Conservation (phyloP, 495 filamentous ascomycete species). For the Penicillium mononematosum region DNA sequence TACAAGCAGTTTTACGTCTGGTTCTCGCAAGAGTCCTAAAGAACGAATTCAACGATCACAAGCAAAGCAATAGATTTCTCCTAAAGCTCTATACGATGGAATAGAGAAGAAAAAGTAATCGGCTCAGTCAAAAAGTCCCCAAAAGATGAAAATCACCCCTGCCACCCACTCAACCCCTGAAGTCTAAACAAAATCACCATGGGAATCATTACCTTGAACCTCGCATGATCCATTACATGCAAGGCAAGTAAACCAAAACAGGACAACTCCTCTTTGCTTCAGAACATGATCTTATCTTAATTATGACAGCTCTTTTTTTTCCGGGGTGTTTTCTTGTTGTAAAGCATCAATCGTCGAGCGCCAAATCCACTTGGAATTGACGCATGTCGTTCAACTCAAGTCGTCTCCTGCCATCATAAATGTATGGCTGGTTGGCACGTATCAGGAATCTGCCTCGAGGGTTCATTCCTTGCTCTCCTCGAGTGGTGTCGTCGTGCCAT, state of each 20-base stretch:
- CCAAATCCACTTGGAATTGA: background rate
- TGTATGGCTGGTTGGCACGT: background rate
- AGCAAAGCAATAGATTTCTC: conserved; percentile 15
- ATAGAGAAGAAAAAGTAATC: background rate
- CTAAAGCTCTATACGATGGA: conserved; percentile 20
- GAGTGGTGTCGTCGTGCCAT: conserved; percentile 44
- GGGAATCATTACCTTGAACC: conserved; percentile 15
- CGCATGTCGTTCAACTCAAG: background rate
- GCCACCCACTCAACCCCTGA: background rate
- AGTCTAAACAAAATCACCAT: conserved; percentile 18
- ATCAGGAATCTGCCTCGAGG: background rate
- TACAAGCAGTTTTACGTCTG: background rate
- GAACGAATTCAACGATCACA: background rate
- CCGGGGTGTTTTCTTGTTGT: background rate
- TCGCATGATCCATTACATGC: conserved; percentile 1
- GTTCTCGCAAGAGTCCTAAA: background rate
- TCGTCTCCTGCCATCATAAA: background rate
- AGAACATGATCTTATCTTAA: conserved; percentile 1
- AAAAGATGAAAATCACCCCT: conserved; percentile 2
- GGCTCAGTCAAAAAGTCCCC: conserved; percentile 7
- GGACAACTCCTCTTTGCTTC: conserved; percentile 7
- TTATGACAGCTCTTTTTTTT: background rate
- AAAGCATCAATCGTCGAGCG: background rate
- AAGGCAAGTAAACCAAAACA: background rate
- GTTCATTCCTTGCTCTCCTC: conserved; percentile 27